phyloP scores from a whole-genome alignment of 2,329 filamentous ascomycete species.

The Juglanconis oblonga region DNA sequence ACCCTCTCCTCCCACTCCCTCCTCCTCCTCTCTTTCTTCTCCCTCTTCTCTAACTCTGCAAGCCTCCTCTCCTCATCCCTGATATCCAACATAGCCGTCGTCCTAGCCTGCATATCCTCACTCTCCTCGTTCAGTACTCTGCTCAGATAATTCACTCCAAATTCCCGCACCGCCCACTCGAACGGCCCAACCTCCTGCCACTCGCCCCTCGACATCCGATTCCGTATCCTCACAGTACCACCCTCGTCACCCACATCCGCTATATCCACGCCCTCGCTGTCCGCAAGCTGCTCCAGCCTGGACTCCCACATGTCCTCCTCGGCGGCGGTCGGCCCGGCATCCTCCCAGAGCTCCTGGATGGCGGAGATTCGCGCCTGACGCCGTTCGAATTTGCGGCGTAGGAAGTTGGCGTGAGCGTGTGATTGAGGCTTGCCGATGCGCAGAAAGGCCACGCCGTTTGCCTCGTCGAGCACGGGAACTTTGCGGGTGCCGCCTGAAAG shows the following conservation, averaged over 20 bases:
- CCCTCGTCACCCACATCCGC: constrained; percentile 34
- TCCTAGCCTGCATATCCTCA: constrained; percentile 39
- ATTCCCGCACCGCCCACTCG: constrained; percentile 22
- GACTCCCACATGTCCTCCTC: constrained; percentile 51
- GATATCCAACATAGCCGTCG: constrained; percentile 38
- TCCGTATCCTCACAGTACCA: constrained; percentile 5
- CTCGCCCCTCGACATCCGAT: background rate
- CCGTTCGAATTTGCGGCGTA: constrained; percentile 48
- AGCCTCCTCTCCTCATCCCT: constrained; percentile 36
- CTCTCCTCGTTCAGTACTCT: constrained; percentile 29
- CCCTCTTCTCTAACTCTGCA: constrained; percentile 28
- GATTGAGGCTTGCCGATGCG: constrained; percentile 66
- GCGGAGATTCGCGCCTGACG: constrained; percentile 40
- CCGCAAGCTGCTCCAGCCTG: constrained; percentile 34
- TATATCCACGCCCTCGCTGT: constrained; percentile 26
- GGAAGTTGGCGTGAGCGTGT: constrained; percentile 50
- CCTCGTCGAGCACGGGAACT: constrained; percentile 54
- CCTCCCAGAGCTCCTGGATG: constrained; percentile 38
- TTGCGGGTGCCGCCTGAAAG: constrained; percentile 50
- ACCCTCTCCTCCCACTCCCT: constrained; percentile 13
- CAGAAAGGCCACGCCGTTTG: constrained; percentile 60
- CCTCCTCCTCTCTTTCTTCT: constrained; percentile 24
- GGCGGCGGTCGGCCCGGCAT: constrained; percentile 27
- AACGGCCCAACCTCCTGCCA: constrained; percentile 29
- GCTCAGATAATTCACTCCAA: constrained; percentile 23